Base-by-base conservation (phyloP, 805 yeast species). In the Sugiyamaella floridensis region DNA sequence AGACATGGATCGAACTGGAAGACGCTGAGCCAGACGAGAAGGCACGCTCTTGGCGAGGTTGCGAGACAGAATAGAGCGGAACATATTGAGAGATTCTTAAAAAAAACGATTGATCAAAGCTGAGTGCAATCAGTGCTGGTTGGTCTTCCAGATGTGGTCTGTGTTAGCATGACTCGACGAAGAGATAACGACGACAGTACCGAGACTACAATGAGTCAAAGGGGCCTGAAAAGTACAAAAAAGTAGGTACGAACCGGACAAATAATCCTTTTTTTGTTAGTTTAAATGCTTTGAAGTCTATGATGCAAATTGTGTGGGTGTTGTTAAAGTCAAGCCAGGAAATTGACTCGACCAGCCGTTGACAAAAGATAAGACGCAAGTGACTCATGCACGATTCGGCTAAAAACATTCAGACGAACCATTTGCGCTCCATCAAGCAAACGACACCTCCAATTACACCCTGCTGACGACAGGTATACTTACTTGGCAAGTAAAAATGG, bases 81-180 rank as follows among this genome's bases (percentile, higher is more conserved):
- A 14, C 37, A 32, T 32, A 14, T 32, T 14, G 37, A 32, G 37
- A 32, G 3, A 32, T 22, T 42, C n/a, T n/a, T n/a, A 22, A 14
- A 18, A 43, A 40, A 53, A 34, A n/a, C 15, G 29, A n/a, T n/a
- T 19, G 50, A 19, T 45, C 44, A 42, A 20, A 7, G 19, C 18
- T 16, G 43, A 41, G 11, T 11, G 43, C 9, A 9, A 29, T 65
- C 65, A 74, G 58, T 67, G 68, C 64, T 72, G 70, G 65, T 66
- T 70, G 58, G 77, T 74, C 64, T 76, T 76, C 80, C 80, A 76
- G 66, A 77, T 71, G 68, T 76, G 79, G 67, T 76, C 52, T 49
- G 22, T n/a, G 52, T 49, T 49, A 49, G 48, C 12, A 19, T 2
- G 16, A 9, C 11, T 3, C 10, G 26, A 22, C 26, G 26, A n/a